These are phyloP conservation scores for Silene noctiflora DNA, from an alignment of 179 eudicot species.

Conservation along the genomic window DNA sequence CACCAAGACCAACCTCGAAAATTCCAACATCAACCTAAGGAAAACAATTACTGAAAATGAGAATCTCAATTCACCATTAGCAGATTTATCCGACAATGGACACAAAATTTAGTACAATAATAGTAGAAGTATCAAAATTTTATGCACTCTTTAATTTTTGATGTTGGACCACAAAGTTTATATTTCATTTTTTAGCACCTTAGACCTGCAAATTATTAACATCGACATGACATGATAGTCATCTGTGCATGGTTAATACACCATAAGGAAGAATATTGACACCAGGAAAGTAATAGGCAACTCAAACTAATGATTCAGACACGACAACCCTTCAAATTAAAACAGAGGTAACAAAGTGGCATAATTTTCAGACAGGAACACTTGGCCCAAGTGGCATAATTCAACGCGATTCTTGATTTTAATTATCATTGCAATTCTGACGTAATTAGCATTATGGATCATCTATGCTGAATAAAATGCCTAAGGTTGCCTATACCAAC, in stretches of 20 bases:
- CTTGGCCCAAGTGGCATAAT: background rate
- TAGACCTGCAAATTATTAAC: background rate
- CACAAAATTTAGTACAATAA: background rate
- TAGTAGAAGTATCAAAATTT: background rate
- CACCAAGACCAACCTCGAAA: slow-evolving; percentile 89
- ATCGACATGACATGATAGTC: background rate
- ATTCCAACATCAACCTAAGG: slow-evolving; percentile 85
- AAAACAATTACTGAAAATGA: slow-evolving; percentile 15
- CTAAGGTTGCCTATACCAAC: no score
- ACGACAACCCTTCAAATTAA: background rate
- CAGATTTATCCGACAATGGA: background rate
- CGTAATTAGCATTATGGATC: no score
- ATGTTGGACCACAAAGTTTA: background rate
- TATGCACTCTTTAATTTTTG: background rate
- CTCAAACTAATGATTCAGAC: background rate
- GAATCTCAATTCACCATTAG: background rate
- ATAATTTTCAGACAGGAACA: background rate
- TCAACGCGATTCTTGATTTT: no score
- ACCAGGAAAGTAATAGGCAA: background rate
- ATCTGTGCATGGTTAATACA: background rate
- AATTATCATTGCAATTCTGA: no score
- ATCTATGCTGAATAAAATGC: no score
- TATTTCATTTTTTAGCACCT: background rate
- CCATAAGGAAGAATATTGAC: background rate
- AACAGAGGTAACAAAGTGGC: background rate